Evolutionary conservation across 2,329 filamentous ascomycete species (phyloP), one percentile per base, ranked within the genome.

Genomic region (Rutstroemia sydowiana): DNA sequence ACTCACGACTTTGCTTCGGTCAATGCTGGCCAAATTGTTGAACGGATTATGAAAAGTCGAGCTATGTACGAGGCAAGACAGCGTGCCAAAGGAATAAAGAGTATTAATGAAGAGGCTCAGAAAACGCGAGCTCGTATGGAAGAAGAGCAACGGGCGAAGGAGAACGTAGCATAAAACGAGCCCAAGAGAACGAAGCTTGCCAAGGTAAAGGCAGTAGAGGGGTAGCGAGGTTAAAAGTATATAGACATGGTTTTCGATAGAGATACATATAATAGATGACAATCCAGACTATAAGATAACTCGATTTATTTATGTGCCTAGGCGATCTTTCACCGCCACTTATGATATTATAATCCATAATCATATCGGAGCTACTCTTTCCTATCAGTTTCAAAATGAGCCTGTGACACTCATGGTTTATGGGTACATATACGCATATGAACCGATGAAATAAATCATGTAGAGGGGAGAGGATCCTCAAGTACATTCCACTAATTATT

Each of bases 61-160:
- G 85, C 85, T 54, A 78, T 88, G 65, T 98, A 96, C 68, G 92
- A 97, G 72, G 93, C 89, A 63, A 77, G 93, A 55, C 93, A 98
- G 73, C 77, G 87, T 48, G 83, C 85, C 60, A 98, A 98, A 74
- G 87, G 91, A 10, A 79, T 89, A 59, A 98, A 98, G 73, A 84
- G 85, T 0, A 77, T 84, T 44, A 79, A 81, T 0, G 93, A 97
- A 69, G 81, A 78, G 31, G 78, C 81, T 11, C 78, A 81, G 39
- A 75, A 77, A 54, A 69, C 78, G 59, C 73, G 81, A 54, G 85
- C 89, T 70, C 66, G 75, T 21, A 63, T 85, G 48, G 82, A 85
- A 64, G 78, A 62, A 45, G 59, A 65, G 49, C 60, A 62, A 46
- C 52, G 58, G 20, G 18, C 55, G 23, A 64, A 61, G 44, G 63